Conservation (phyloP, 2,329 filamentous ascomycete species). For the Dothideomycetidae sp. region DNA sequence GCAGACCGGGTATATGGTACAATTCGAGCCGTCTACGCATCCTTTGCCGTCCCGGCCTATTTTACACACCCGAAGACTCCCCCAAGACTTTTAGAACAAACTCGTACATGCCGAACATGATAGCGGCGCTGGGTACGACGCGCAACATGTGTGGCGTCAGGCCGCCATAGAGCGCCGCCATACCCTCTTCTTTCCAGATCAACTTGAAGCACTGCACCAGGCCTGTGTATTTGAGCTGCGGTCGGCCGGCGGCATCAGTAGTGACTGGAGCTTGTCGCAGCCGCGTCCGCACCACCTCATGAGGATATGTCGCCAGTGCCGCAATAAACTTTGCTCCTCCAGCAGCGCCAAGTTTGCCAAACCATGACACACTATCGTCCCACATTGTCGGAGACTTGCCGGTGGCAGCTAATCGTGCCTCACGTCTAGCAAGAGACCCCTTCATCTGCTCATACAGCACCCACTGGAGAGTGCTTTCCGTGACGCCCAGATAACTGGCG, state of each 20-base stretch:
- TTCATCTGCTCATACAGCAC: slow-evolving; percentile 91
- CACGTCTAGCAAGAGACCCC: slow-evolving; percentile 50
- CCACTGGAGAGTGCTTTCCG: slow-evolving; percentile 85
- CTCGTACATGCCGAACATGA: slow-evolving; percentile 85
- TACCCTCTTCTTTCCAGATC: slow-evolving; percentile 77
- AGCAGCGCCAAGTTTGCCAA: slow-evolving; percentile 63
- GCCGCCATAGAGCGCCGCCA: slow-evolving; percentile 76
- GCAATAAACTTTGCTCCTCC: slow-evolving; percentile 78
- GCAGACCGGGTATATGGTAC: too few relatives aligned
- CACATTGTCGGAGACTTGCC: slow-evolving; percentile 52
- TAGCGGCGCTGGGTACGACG: slow-evolving; percentile 81
- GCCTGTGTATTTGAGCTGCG: slow-evolving; percentile 72
- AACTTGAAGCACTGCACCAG: slow-evolving; percentile 77
- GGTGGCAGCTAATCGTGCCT: slow-evolving; percentile 39
- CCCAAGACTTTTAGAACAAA: slow-evolving; percentile 35
- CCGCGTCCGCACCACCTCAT: slow-evolving; percentile 77
- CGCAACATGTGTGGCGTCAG: slow-evolving; percentile 83
- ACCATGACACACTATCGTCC: slow-evolving; percentile 65
- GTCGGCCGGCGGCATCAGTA: slow-evolving; percentile 33
- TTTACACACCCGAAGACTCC: slow-evolving; percentile 26
- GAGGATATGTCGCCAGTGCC: slow-evolving; percentile 74
- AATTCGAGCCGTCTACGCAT: not conserved
- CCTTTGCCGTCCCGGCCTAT: slow-evolving; percentile 1
- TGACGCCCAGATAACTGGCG: slow-evolving; percentile 80
- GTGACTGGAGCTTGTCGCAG: slow-evolving; percentile 67